phyloP scores from a whole-genome alignment of 805 yeast species.

The Cyberlindnera mrakii region DNA sequence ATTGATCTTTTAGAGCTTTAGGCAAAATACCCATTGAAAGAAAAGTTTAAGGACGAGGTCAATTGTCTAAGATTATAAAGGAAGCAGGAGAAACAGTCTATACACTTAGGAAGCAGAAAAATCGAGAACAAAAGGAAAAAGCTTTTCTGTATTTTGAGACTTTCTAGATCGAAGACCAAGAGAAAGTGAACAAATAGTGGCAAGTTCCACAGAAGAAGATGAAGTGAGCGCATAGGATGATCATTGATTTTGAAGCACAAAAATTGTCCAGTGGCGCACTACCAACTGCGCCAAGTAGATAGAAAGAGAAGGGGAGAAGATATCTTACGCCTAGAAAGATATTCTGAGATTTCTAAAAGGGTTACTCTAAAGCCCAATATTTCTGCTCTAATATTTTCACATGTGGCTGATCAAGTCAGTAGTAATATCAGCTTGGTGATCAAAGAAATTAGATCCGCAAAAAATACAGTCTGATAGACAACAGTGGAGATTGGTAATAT shows the following conservation, averaged over 20 bases:
- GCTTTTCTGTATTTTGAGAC: slow-evolving; percentile 10
- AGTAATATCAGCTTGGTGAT: slow-evolving; percentile 1
- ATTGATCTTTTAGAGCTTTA: no score
- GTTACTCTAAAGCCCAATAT: slow-evolving; percentile 1
- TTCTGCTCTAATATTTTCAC: not conserved
- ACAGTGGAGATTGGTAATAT: slow-evolving; percentile 1
- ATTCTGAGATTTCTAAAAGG: not conserved
- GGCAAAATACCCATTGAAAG: no score
- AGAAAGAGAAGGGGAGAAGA: slow-evolving; percentile 1
- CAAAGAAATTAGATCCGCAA: not conserved
- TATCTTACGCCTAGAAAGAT: slow-evolving; percentile 4
- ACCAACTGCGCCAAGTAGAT: slow-evolving; percentile 14
- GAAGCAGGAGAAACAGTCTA: slow-evolving; percentile 14
- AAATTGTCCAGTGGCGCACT: slow-evolving; percentile 15
- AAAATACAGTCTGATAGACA: not conserved
- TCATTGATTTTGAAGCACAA: slow-evolving; percentile 2
- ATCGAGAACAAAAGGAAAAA: no score
- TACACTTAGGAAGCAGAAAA: slow-evolving; percentile 5
- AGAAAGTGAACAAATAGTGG: slow-evolving; percentile 4
- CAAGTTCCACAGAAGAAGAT: slow-evolving; percentile 5
- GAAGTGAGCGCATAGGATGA: slow-evolving; percentile 2
- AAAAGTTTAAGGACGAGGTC: no score
- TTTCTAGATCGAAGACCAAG: slow-evolving; percentile 8
- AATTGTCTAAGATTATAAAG: not conserved
- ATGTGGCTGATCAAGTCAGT: not conserved